Conservation (phyloP, 495 filamentous ascomycete species). For the Choiromyces venosus region DNA sequence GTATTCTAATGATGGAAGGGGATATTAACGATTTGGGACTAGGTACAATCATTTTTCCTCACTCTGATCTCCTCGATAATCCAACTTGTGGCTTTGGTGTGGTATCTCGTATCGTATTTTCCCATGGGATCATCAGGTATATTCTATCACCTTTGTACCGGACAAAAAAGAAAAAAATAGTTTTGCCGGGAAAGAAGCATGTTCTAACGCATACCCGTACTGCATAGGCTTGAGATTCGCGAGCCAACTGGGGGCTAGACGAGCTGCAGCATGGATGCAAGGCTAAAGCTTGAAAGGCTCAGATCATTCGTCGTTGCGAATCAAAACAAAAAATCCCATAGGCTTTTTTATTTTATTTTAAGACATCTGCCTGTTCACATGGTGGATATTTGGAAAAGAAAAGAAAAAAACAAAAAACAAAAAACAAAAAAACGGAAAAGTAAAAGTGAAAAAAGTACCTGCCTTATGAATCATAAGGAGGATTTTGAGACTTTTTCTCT, state of each 20-base stretch:
- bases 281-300: conserved; percentile 47
- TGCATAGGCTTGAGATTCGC: conserved; percentile 74
- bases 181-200: conserved; percentile 5
- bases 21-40: conserved; percentile 18
- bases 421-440: no score
- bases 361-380: conserved; percentile 16
- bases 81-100: conserved; percentile 75
- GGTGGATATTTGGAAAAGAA: conserved; percentile 7
- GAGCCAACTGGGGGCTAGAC: conserved; percentile 73
- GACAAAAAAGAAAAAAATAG: conserved; percentile 49
- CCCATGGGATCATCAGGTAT: conserved; percentile 89
- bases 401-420: background rate
- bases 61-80: conserved; percentile 76
- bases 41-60: conserved; percentile 75
- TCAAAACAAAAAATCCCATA: background rate
- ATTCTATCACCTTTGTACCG: conserved; percentile 75
- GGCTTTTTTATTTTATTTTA: conserved; percentile 7
- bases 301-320: background rate
- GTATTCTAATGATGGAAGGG: conserved; percentile 2
- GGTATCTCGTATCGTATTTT: conserved; percentile 97
- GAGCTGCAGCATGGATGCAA: conserved; percentile 84
- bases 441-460: background rate
- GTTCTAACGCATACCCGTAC: conserved; percentile 26
- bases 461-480: background rate
- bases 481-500: background rate